Conservation (phyloP, 441 rosid species). For the Euphorbia schlechtendalii region DNA sequence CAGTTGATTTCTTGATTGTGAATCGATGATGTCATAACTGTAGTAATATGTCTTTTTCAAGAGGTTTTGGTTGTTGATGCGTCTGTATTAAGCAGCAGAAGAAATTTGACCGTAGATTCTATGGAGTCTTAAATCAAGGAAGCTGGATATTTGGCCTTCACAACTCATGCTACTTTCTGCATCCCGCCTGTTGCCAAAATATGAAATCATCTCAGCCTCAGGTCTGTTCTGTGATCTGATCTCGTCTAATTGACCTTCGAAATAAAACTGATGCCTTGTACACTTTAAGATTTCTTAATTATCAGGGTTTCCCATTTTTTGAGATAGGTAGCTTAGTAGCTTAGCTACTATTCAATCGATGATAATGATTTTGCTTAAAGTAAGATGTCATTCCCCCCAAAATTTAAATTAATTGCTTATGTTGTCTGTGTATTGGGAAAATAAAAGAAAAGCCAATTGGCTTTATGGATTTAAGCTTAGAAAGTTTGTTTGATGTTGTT, state of each 20-base stretch:
- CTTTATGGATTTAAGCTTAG: not conserved
- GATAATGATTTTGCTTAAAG: no score
- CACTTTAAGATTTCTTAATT: not conserved
- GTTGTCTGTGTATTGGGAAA: not conserved
- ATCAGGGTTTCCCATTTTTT: not conserved
- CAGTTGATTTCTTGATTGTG: not conserved
- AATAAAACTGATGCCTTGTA: not conserved
- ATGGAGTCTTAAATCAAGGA: slow-evolving; percentile 50
- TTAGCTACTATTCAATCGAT: no score
- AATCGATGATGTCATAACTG: no score
- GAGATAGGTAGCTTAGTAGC: no score
- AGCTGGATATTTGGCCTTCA: slow-evolving; percentile 40
- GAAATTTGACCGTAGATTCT: slow-evolving; percentile 49
- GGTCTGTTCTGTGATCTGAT: not conserved
- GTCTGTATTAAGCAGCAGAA: slow-evolving; percentile 61
- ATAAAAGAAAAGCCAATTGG: no score
- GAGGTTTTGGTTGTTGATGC: slow-evolving; percentile 52
- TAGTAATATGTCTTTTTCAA: slow-evolving; percentile 27
- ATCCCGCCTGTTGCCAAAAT: no score
- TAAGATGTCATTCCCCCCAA: not conserved
- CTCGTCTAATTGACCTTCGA: not conserved
- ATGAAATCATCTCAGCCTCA: no score
- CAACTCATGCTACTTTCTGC: slow-evolving; percentile 60
- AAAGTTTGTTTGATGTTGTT: not conserved
- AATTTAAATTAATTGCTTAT: not conserved